These are phyloP conservation scores for Clohesyomyces aquaticus DNA, from an alignment of 495 filamentous ascomycete species.

Conservation along the genomic window DNA sequence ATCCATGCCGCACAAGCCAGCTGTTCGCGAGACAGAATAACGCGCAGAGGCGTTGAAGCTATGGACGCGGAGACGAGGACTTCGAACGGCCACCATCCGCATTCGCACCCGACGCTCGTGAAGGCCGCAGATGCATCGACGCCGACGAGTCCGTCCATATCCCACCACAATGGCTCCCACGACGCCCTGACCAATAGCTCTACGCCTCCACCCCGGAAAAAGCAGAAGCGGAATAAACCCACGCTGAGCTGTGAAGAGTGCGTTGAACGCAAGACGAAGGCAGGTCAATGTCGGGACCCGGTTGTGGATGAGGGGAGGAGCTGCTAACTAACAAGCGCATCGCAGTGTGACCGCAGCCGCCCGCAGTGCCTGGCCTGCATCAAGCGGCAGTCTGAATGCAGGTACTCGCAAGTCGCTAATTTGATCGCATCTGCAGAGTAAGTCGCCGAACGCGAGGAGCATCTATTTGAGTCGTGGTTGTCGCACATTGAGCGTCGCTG, in stretches of 20 bases:
- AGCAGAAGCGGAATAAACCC: slow-evolving; percentile 76
- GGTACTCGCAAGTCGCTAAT: slow-evolving; percentile 70
- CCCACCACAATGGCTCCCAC: background rate
- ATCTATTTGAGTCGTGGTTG: background rate
- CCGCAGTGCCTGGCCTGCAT: slow-evolving; percentile 67
- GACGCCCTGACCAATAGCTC: background rate
- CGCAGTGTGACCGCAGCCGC: slow-evolving; percentile 52
- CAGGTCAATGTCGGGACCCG: too few species aligned
- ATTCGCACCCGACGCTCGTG: background rate
- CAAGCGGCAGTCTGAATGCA: slow-evolving; percentile 70
- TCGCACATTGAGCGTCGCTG: slow-evolving; percentile 7
- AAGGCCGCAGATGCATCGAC: background rate
- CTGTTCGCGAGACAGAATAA: background rate
- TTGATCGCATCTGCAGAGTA: slow-evolving; percentile 61
- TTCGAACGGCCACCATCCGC: too few species aligned
- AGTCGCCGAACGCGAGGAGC: slow-evolving; percentile 36
- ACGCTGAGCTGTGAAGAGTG: slow-evolving; percentile 74
- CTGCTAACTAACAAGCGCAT: slow-evolving; percentile 10
- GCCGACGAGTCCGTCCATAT: background rate
- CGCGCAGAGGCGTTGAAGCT: slow-evolving; percentile 4
- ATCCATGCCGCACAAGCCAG: slow-evolving; percentile 23
- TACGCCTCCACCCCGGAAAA: slow-evolving; percentile 51
- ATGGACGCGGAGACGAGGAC: slow-evolving; percentile 8
- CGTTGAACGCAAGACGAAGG: slow-evolving; percentile 72
- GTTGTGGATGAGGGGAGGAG: too few species aligned